Percentiles rank a stretch among this genome's conserved stretches.
Evolutionary conservation across 2,329 filamentous ascomycete genomes (phyloP).

Genomic region (Fusarium mangiferae): DNA sequence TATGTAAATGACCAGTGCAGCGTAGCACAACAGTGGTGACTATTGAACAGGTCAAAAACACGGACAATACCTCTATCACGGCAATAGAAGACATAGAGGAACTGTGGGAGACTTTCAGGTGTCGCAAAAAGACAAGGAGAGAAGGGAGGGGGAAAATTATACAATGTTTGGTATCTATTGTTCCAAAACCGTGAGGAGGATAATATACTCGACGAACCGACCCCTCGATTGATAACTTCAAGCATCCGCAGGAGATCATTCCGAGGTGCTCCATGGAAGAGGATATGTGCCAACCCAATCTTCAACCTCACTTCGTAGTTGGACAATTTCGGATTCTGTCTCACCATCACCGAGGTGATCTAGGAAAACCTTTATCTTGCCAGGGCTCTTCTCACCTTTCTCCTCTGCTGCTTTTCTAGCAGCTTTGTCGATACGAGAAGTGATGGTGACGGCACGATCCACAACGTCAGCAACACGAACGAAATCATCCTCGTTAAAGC

Average conservation of each 20-base stretch:
- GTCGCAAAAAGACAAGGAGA: not conserved
- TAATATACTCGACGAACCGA: not conserved
- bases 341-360: conserved; percentile 75
- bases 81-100: not conserved
- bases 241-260: conserved; percentile 30
- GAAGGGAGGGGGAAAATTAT: not conserved
- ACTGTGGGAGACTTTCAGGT: not conserved
- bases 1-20: not conserved
- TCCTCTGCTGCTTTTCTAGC: conserved; percentile 76
- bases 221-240: not conserved
- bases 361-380: conserved; percentile 73
- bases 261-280: conserved; percentile 69
- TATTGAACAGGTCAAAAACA: not conserved
- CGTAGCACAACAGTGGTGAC: not conserved
- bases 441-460: conserved; percentile 83
- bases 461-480: conserved; percentile 86
- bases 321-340: conserved; percentile 75
- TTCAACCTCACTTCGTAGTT: conserved; percentile 78
- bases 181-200: not conserved
- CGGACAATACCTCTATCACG: not conserved
- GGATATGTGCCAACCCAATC: conserved; percentile 82
- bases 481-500: conserved; percentile 92
- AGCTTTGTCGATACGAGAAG: conserved; percentile 78
- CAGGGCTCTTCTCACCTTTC: conserved; percentile 72
- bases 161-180: not conserved